These are phyloP conservation scores for Miamiensis avidus DNA, from an alignment of 169 alveolate species.

Conservation along the genomic window DNA sequence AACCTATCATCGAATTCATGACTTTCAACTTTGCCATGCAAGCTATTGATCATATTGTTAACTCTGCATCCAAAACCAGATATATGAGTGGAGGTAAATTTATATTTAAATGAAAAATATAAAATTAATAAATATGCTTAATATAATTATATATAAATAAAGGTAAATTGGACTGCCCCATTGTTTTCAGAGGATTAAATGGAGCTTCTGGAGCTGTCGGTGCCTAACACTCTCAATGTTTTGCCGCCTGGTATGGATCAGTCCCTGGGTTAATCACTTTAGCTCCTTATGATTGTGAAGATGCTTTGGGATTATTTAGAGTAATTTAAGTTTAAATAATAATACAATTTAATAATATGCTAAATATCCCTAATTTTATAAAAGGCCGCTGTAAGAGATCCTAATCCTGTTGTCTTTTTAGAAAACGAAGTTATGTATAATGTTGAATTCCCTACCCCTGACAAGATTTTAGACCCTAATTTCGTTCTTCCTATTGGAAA, in stretches of 20 bases:
- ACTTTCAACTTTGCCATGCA: conserved; percentile 90
- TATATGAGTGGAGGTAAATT: conserved; percentile 82
- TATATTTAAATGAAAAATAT: no score
- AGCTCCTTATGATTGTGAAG: conserved; percentile 88
- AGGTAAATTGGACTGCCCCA: conserved; percentile 78
- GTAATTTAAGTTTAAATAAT: not conserved
- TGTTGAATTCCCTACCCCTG: conserved; percentile 79
- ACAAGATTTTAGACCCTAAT: conserved; percentile 69
- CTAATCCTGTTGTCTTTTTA: conserved; percentile 90
- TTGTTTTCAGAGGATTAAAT: conserved; percentile 93
- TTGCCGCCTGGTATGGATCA: conserved; percentile 85
- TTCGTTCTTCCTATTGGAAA: conserved; percentile 87
- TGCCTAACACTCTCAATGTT: conserved; percentile 93
- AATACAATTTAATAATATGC: no score
- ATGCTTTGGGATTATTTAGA: conserved; percentile 89
- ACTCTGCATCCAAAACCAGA: conserved; percentile 89
- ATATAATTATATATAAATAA: conserved; percentile 27
- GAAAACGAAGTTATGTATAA: conserved; percentile 92
- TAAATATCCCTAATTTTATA: not conserved
- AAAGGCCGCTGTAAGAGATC: conserved; percentile 86
- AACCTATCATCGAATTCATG: conserved; percentile 93
- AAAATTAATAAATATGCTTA: not conserved
- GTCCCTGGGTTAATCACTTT: conserved; percentile 91
- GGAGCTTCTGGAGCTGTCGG: conserved; percentile 94
- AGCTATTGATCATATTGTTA: conserved; percentile 91